A percentile compares a stretch with the other conserved stretches of the same genome.
Conservation (phyloP, 1,284 basidiomycete genomes). For the Cryptococcus sp. region DNA sequence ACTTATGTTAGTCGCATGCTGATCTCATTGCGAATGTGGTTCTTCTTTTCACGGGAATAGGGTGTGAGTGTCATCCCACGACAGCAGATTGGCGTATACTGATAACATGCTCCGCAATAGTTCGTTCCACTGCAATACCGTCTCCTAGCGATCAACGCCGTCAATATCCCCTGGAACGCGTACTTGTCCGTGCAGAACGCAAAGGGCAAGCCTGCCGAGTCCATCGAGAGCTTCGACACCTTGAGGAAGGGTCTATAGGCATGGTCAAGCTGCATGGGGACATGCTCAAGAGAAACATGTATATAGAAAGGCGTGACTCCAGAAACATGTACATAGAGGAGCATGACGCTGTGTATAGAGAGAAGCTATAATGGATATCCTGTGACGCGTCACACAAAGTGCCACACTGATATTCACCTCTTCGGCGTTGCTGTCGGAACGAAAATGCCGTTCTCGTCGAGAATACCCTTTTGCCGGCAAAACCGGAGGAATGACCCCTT, state of each 20-base stretch:
- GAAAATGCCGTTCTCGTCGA: too few species aligned
- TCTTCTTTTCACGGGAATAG: conserved; percentile 7
- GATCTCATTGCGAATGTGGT: neutral
- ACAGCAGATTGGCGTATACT: too few species aligned
- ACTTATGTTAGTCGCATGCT: neutral
- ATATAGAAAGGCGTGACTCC: neutral
- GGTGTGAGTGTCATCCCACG: conserved; percentile 21
- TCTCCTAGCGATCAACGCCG: conserved; percentile 53
- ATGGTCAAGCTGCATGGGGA: neutral
- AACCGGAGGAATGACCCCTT: too few species aligned
- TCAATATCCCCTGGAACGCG: conserved; percentile 56
- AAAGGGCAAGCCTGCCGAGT: conserved; percentile 28
- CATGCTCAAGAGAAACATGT: neutral
- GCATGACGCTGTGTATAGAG: neutral
- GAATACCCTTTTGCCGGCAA: too few species aligned
- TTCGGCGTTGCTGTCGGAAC: too few species aligned
- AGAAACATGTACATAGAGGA: neutral
- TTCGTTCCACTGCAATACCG: conserved; percentile 55
- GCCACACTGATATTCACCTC: too few species aligned
- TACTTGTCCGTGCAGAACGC: conserved; percentile 52
- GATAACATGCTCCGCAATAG: conserved; percentile 16
- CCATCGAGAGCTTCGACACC: conserved; percentile 8
- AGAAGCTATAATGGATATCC: neutral
- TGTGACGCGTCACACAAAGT: too few species aligned
- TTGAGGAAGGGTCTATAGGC: conserved; percentile 11